Conservation (phyloP, 805 yeast species). For the Candida lessepsii region DNA sequence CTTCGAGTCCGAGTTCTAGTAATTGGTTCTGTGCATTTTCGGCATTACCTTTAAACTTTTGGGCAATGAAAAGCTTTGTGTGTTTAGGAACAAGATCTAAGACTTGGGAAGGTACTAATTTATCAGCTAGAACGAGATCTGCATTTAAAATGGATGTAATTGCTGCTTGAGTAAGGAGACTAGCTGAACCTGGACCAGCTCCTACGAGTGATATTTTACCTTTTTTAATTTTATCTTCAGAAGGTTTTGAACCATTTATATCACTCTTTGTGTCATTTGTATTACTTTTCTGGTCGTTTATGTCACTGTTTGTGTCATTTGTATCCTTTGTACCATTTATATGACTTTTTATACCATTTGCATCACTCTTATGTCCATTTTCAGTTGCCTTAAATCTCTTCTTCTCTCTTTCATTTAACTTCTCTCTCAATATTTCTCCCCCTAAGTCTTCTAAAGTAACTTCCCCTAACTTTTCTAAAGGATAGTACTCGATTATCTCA, state of each 20-base stretch:
- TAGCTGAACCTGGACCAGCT: slow-evolving; percentile 88
- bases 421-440: not conserved
- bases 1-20: slow-evolving; percentile 66
- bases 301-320: no score
- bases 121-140: slow-evolving; percentile 84
- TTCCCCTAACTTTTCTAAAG: slow-evolving; percentile 60
- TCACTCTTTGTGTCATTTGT: not conserved
- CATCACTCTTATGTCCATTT: no score
- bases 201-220: slow-evolving; percentile 85
- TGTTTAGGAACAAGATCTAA: slow-evolving; percentile 73
- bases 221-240: no score
- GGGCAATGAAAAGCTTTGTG: slow-evolving; percentile 79
- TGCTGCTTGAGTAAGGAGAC: slow-evolving; percentile 83
- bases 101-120: slow-evolving; percentile 86
- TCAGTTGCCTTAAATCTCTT: no score
- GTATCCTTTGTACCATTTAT: no score
- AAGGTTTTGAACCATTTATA: not conserved
- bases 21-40: slow-evolving; percentile 89
- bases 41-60: slow-evolving; percentile 96
- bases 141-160: slow-evolving; percentile 76
- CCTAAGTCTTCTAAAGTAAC: slow-evolving; percentile 10
- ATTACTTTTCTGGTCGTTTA: not conserved
- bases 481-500: slow-evolving; percentile 89
- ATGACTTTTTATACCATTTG: no score
- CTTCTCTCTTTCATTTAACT: slow-evolving; percentile 2